Evolutionary conservation across 768 basidiomycete genomes (phyloP), one percentile per base, ranked within the genome.

Genomic region (Lepiota subincarnata): DNA sequence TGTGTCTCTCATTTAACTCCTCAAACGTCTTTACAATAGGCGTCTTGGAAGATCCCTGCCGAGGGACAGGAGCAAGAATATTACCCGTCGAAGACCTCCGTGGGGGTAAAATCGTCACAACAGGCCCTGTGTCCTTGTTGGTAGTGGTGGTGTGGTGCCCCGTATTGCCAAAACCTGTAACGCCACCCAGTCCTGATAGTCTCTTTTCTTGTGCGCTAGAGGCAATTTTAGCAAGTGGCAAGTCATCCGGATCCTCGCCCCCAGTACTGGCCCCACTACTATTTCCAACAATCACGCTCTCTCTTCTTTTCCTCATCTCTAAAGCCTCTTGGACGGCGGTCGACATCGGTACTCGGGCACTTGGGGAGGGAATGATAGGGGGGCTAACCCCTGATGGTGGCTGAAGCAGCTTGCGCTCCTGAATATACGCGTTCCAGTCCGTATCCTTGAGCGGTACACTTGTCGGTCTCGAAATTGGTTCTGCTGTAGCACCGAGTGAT

Each of bases 391-490:
- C 89, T 16, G 84, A 78, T 8, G 91, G 90, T 39, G 92, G 91
- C 61, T 90, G 88, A 56, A 94, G 69, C 13, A 97, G 75, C 64
- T 87, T 91, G 51, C 93, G 81, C 46, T 95, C 90, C 41, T 83
- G 83, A 45, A 93, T 78, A 66, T 97, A 96, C 40, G 79, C 70
- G 57, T 95, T 88, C 93, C 93, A 97, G 58, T 89, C 85, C n/a
- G 81, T 76, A 39, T 88, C 83, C 45, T 78, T 80, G 37, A 88
- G 68, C n/a, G 88, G 87, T 4, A 76, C 84, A 60, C 87, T 89
- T 0, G 82, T 85, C 13, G 89, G 87, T 36, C 88, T 77, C 51
- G 77, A 76, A 50, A 87, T 82, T 1, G 82, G 73, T 50, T 79
- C 77, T 12, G 79, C 79, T 13, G 78, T 45, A 16, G 44, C 44